Evolutionary conservation across 73 alveolate genomes (phyloP), one percentile per base, ranked within the genome.

Genomic region (Stentor coeruleus): DNA sequence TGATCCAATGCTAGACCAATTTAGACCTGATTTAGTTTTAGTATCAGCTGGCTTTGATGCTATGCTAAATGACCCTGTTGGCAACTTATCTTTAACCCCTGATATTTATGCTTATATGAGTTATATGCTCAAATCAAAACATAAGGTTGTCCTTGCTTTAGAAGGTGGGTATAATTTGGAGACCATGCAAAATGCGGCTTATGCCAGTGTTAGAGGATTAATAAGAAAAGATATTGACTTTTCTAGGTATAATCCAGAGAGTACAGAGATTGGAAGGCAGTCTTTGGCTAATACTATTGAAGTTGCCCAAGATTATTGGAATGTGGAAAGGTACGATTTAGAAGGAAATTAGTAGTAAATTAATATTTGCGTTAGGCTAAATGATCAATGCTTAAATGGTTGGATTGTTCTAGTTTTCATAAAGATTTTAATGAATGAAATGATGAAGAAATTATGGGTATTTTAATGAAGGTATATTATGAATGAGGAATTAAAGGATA

Each of bases 21-120:
- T 93, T 85, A 42, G 84, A 59, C 99, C 99, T 11, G 99, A 97
- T 72, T 81, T 97, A 66, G 92, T 98, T 14, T 75, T 98, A 60
- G 95, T 98, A 49, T 92, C 99, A 60, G 96, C 99, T 76, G 99
- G 99, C 3, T 98, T 95, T 91, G 99, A 98, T 85, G 93, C 99
- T 0, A 98, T 98, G 28, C 92, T 86, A 84, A 98, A 97, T 35
- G 99, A 98, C 79, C 97, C 98, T 35, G 91, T 98, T 73, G 99
- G 99, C 26, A 89, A 95, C 39, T 84, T 95, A 60, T 92, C 90
- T 14, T 89, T 96, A 59, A 91, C 99, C 40, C 99, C 99, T 1
- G 83, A 82, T 33, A 93, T 98, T 6, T 98, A 90, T 89, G 98
- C 97, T 59, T 93, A 88, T 82, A 88, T 96, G 96, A 93, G 98